Percentiles rank a stretch among this genome's conserved stretches.
These are phyloP conservation scores for Ganoderma lingzhi DNA, from an alignment of 1,284 basidiomycete species.

Conservation along the genomic window DNA sequence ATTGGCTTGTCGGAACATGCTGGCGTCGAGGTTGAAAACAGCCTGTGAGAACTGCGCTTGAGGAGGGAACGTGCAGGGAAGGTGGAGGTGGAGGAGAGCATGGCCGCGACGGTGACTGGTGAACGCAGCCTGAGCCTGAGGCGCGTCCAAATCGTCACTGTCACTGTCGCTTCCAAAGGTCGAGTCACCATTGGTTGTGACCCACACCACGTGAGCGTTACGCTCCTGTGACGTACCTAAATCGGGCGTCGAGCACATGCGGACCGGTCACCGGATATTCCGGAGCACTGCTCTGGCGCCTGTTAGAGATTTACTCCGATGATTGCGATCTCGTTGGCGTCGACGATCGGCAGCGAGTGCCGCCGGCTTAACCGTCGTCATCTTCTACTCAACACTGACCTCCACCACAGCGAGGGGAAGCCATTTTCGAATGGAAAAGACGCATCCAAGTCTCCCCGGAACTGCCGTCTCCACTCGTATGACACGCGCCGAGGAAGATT, in stretches of 20 bases:
- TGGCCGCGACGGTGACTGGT: slow-evolving; percentile 17
- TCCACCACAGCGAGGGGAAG: neutral
- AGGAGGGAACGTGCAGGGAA: slow-evolving; percentile 35
- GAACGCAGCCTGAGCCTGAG: neutral
- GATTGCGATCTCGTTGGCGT: slow-evolving; percentile 20
- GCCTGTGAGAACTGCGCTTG: slow-evolving; percentile 31
- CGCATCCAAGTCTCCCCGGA: neutral
- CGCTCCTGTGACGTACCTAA: neutral
- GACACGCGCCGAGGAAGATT: slow-evolving; percentile 10
- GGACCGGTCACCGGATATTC: slow-evolving; percentile 4
- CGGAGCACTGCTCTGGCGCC: slow-evolving; percentile 15
- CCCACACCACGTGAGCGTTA: slow-evolving; percentile 20
- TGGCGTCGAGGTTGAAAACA: slow-evolving; percentile 50
- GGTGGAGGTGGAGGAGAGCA: slow-evolving; percentile 34
- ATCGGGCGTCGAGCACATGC: neutral
- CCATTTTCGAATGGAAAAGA: neutral
- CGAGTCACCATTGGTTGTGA: slow-evolving; percentile 35
- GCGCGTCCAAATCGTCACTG: slow-evolving; percentile 1
- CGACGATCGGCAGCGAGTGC: neutral
- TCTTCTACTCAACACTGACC: neutral
- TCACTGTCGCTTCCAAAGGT: slow-evolving; percentile 15
- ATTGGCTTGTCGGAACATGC: slow-evolving; percentile 56
- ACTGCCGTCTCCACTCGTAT: neutral
- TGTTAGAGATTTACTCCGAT: slow-evolving; percentile 8
- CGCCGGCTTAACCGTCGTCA: neutral